phyloP scores from a whole-genome alignment of 1,284 basidiomycete species.

The Sporisorium iseilematis-ciliati region DNA sequence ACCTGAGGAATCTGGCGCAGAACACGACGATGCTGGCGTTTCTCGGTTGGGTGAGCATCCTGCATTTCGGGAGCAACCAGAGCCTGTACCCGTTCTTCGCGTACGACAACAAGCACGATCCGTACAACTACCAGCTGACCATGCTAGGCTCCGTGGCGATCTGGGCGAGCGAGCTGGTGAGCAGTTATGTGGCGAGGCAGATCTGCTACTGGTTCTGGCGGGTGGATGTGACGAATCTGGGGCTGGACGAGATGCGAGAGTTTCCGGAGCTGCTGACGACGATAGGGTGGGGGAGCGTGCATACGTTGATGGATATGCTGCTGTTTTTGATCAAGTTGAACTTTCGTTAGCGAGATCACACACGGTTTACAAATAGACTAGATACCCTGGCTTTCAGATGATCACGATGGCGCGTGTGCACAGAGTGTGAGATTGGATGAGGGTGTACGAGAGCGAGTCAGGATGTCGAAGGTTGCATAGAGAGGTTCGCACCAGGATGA shows the following conservation, averaged over 20 bases:
- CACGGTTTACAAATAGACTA: background rate
- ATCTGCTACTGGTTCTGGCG: slow-evolving; percentile 72
- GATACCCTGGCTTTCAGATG: too few species aligned
- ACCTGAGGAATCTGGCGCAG: slow-evolving; percentile 74
- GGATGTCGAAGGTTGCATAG: too few species aligned
- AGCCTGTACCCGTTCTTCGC: slow-evolving; percentile 75
- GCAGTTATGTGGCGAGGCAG: slow-evolving; percentile 71
- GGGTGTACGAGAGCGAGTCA: too few species aligned
- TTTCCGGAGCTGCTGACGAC: slow-evolving; percentile 72
- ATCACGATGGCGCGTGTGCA: too few species aligned
- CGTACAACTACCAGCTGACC: slow-evolving; percentile 75
- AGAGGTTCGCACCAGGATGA: too few species aligned
- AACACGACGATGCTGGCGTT: slow-evolving; percentile 73
- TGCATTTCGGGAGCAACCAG: slow-evolving; percentile 74
- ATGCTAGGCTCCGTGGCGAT: slow-evolving; percentile 73
- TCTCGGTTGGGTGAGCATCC: slow-evolving; percentile 72
- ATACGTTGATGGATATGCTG: slow-evolving; percentile 75
- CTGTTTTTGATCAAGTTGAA: slow-evolving; percentile 71
- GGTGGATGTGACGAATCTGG: slow-evolving; percentile 73
- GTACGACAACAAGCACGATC: slow-evolving; percentile 73
- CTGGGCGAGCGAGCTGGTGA: slow-evolving; percentile 73
- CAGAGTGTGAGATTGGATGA: too few species aligned
- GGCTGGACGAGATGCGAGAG: slow-evolving; percentile 73
- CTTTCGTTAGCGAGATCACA: slow-evolving; percentile 27
- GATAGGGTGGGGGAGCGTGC: slow-evolving; percentile 73